A percentile compares a stretch with the other conserved stretches of the same genome.
Conservation (phyloP, 176 grass and related monocot genomes). For the Chloris gayana region DNA sequence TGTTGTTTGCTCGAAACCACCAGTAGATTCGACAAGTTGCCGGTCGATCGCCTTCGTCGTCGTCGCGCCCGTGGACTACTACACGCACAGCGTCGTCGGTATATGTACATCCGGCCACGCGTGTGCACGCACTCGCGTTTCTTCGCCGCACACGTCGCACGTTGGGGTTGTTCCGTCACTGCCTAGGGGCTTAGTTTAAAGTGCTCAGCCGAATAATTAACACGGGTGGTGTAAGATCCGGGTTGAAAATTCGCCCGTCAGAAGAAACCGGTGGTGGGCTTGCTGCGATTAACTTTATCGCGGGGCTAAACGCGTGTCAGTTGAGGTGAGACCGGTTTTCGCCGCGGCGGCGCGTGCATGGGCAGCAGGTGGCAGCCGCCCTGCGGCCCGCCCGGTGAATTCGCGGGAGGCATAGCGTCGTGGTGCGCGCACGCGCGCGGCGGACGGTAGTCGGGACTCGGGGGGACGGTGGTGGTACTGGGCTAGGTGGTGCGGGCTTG, state of each 20-base stretch:
- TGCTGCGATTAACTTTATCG: background rate
- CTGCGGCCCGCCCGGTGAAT: background rate
- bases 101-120: background rate
- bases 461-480: background rate
- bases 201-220: background rate
- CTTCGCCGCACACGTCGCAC: background rate
- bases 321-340: background rate
- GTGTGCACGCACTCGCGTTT: background rate
- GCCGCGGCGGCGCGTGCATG: constrained; percentile 23
- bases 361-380: constrained; percentile 19
- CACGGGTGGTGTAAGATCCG: background rate
- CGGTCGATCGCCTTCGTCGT: background rate
- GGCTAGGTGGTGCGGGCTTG: too few species aligned
- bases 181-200: background rate
- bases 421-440: background rate
- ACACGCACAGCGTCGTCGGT: background rate
- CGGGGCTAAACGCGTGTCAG: constrained; percentile 25
- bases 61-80: background rate
- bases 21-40: background rate
- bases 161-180: background rate
- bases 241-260: constrained; percentile 9
- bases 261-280: background rate
- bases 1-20: background rate
- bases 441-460: too few species aligned
- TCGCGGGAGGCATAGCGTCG: background rate